Evolutionary conservation across 2,329 filamentous ascomycete species (phyloP), one percentile per base, ranked within the genome.

Genomic region (Chrysoporthe cubensis): DNA sequence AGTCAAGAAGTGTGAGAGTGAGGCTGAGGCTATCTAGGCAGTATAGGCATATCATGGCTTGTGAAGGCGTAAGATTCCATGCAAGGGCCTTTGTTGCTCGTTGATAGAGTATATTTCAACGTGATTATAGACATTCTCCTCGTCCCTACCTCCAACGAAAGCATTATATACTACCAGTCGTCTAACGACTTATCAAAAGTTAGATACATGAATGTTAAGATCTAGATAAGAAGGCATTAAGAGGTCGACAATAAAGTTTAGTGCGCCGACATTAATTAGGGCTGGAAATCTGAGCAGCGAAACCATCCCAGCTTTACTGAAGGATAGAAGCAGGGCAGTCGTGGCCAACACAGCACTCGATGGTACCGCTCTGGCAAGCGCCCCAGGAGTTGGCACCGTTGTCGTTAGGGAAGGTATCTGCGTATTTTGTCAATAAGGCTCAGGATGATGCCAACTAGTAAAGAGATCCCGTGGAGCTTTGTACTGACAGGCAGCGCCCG

Each of bases 331-430:
- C 57, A 34, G 59, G 59, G 43, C 44, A 62, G 59, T 50, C 21
- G 13, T 60, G 34, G 57, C 57, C 57, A 44, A 60, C 40, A 34
- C 66, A 68, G 48, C 66, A 66, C 13, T 60, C 58, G 8, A 68
- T 62, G 0, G 44, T 3, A 11, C 66, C 66, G 7, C 66, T 68
- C 43, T 68, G 63, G 52, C 66, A 68, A 2, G 48, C 42, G 3
- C 62, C 66, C 16, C 57, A 66, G 65, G 80, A 60, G 66, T 67
- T 43, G 50, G 71, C 64, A 21, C 26, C 54, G 59, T 70, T 60
- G 43, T 70, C 68, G 43, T 68, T 60, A 40, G 65, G 56, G 43
- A 67, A 71, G 8, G 66, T 71, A 54, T 72, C 59, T 61, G 26
- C 16, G 42, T n/a, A 2, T 1, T 1, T 6, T 3, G 40, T 40